Evolutionary conservation across 2,329 filamentous ascomycete genomes (phyloP).

Genomic region (Neopestalotiopsis clavispora): DNA sequence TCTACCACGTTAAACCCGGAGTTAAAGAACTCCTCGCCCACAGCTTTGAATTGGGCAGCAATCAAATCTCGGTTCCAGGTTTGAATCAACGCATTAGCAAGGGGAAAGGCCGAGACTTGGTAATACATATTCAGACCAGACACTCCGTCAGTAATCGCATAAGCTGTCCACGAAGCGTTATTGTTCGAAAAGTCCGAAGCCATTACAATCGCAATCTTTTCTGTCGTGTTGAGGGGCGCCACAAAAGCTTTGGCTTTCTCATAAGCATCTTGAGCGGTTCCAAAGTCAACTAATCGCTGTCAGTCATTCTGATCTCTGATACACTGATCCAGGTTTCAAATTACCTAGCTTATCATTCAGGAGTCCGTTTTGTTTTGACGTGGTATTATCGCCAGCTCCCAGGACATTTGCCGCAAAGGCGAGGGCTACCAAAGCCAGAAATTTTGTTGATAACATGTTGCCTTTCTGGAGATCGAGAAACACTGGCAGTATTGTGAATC

Average conservation of each 20-base stretch:
- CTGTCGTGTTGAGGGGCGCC: neutral
- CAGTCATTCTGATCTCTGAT: too few species aligned
- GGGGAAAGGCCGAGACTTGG: constrained; percentile 23
- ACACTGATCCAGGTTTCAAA: too few species aligned
- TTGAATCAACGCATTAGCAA: constrained; percentile 23
- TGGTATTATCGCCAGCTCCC: too few species aligned
- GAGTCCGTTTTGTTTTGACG: too few species aligned
- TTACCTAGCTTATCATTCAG: too few species aligned
- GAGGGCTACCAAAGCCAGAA: too few species aligned
- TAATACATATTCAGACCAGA: constrained; percentile 20
- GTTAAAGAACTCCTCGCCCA: constrained; percentile 24
- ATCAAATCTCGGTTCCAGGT: constrained; percentile 25
- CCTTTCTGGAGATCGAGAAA: too few species aligned
- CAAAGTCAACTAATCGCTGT: too few species aligned
- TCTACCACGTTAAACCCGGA: constrained; percentile 21
- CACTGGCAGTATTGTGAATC: too few species aligned
- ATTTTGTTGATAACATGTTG: too few species aligned
- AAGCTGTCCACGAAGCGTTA: neutral
- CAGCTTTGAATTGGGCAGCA: constrained; percentile 21
- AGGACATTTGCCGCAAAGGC: too few species aligned
- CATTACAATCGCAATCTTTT: constrained; percentile 1
- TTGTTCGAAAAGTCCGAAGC: neutral
- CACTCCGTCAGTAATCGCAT: constrained; percentile 22
- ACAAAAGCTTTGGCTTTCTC: constrained; percentile 11
- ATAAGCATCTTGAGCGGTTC: too few species aligned